These are phyloP conservation scores for Trametes sp. DNA, from an alignment of 1,284 basidiomycete genomes.

Conservation along the genomic window DNA sequence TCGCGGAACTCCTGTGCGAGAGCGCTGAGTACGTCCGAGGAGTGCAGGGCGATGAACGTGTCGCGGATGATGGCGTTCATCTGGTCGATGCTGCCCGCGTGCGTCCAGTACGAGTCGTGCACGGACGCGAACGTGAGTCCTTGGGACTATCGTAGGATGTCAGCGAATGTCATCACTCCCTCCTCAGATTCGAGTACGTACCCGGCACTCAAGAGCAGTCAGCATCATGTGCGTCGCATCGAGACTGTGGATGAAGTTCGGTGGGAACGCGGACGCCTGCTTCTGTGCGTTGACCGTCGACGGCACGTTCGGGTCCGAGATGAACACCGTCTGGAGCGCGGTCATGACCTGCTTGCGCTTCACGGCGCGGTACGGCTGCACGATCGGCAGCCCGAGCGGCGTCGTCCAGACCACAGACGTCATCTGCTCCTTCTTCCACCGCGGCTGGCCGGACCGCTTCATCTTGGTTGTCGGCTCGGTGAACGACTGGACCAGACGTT, in stretches of 20 bases:
- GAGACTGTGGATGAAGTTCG: slow-evolving; percentile 97
- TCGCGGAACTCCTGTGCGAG: slow-evolving; percentile 77
- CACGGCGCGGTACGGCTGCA: slow-evolving; percentile 93
- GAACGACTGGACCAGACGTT: slow-evolving; percentile 59
- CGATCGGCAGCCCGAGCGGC: slow-evolving; percentile 92
- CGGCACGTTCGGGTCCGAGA: slow-evolving; percentile 86
- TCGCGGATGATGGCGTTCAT: slow-evolving; percentile 94
- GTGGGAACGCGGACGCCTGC: slow-evolving; percentile 97
- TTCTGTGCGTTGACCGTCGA: slow-evolving; percentile 80
- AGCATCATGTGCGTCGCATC: slow-evolving; percentile 99
- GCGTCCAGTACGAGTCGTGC: slow-evolving; percentile 99
- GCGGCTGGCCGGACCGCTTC: slow-evolving; percentile 35
- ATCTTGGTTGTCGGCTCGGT: slow-evolving; percentile 22
- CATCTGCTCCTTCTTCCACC: slow-evolving; percentile 90
- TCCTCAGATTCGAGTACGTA: too few relatives aligned
- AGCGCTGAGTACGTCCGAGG: slow-evolving; percentile 79
- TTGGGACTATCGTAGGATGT: slow-evolving; percentile 55
- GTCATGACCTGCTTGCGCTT: slow-evolving; percentile 89
- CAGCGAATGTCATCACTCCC: too few relatives aligned
- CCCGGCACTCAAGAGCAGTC: slow-evolving; percentile 91
- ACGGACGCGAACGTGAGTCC: slow-evolving; percentile 92
- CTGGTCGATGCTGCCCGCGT: slow-evolving; percentile 86
- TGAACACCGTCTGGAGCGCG: slow-evolving; percentile 90
- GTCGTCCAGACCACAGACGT: slow-evolving; percentile 97
- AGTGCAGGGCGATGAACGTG: slow-evolving; percentile 93